A percentile compares a stretch with the other conserved stretches of the same genome.
phyloP scores from a whole-genome alignment of 345 rosid species.

The Aegle marmelos region DNA sequence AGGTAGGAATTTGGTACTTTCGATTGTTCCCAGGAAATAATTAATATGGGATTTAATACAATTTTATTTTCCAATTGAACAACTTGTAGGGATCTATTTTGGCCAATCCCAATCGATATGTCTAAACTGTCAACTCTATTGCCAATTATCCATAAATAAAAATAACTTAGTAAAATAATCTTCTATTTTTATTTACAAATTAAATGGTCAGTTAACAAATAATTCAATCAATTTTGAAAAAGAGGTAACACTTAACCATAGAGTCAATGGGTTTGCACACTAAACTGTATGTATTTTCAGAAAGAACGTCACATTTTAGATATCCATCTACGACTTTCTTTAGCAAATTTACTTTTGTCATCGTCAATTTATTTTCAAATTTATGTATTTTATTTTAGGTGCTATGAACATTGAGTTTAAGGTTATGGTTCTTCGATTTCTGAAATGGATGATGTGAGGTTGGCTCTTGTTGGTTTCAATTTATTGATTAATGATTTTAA shows the following conservation, averaged over 20 bases:
- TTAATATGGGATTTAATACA: not conserved
- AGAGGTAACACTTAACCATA: conserved; percentile 42
- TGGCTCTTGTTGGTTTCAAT: no score
- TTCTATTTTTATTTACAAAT: not conserved
- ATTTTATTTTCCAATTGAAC: not conserved
- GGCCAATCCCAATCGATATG: no score
- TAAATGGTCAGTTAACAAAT: no score
- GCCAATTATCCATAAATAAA: not conserved
- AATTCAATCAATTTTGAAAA: no score
- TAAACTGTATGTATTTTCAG: conserved; percentile 86
- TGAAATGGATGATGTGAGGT: no score
- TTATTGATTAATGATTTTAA: no score
- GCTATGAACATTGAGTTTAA: no score
- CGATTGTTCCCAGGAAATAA: no score
- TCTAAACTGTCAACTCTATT: no score
- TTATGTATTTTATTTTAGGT: not conserved
- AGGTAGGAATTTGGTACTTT: no score
- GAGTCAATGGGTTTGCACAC: conserved; percentile 87
- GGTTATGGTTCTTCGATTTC: no score
- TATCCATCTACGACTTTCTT: conserved; percentile 92
- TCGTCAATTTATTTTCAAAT: conserved; percentile 1
- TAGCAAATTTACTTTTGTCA: conserved; percentile 49
- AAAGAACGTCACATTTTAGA: conserved; percentile 76
- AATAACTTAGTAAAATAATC: not conserved
- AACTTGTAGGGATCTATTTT: not conserved